phyloP scores from a whole-genome alignment of 129 eudicot genomes.

The Logfia minima region DNA sequence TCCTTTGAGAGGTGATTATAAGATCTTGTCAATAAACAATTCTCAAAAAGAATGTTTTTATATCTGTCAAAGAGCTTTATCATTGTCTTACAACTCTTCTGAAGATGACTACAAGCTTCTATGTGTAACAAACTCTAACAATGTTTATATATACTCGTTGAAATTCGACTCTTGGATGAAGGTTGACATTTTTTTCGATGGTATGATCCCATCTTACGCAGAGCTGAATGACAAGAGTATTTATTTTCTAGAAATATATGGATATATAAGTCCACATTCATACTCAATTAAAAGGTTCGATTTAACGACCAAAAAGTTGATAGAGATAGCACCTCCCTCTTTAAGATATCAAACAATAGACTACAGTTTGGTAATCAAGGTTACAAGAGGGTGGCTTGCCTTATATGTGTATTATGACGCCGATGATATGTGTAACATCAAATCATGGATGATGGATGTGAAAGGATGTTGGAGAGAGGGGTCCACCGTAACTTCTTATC shows the following conservation, averaged over 20 bases:
- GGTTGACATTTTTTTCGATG: neutral
- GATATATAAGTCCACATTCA: neutral
- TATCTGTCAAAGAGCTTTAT: neutral
- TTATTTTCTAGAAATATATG: neutral
- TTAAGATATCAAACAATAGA: neutral
- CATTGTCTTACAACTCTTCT: slow-evolving; percentile 5
- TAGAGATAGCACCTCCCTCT: neutral
- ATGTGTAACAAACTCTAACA: neutral
- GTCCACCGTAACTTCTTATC: neutral
- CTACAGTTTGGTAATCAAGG: neutral
- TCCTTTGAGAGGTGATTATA: slow-evolving; percentile 13
- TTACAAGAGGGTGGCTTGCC: neutral
- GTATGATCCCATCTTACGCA: neutral
- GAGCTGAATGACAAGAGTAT: slow-evolving; percentile 6
- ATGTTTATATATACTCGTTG: slow-evolving; percentile 16
- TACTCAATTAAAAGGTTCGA: neutral
- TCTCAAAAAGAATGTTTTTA: neutral
- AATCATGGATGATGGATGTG: neutral
- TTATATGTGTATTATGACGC: neutral
- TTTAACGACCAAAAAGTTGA: neutral
- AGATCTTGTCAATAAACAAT: neutral
- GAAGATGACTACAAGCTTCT: slow-evolving; percentile 27
- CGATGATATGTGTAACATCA: neutral
- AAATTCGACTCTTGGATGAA: slow-evolving; percentile 6
- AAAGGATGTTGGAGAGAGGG: slow-evolving; percentile 6